Conservation (phyloP, 257 asterid genomes). For the Paulownia fortunei region DNA sequence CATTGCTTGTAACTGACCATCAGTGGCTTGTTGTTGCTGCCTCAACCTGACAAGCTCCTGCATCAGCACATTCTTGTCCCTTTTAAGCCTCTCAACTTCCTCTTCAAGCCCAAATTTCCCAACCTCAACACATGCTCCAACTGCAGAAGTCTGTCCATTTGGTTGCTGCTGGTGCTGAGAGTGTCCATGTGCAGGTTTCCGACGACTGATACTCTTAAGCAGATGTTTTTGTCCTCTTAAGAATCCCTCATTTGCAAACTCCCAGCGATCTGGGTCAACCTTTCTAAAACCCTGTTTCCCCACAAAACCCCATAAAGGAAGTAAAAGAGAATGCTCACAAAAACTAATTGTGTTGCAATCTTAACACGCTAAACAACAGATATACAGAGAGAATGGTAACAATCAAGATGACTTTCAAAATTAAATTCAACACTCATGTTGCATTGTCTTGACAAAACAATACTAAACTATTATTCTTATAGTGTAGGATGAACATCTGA, state of each 20-base stretch:
- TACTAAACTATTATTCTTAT: not conserved
- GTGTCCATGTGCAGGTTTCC: constrained; percentile 85
- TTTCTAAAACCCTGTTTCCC: constrained; percentile 77
- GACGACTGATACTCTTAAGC: constrained; percentile 73
- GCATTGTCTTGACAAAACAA: no score
- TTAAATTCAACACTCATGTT: not conserved
- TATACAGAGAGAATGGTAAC: not conserved
- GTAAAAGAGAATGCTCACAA: constrained; percentile 1
- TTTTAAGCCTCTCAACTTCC: constrained; percentile 89
- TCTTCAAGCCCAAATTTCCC: constrained; percentile 94
- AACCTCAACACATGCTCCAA: constrained; percentile 88
- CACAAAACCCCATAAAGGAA: constrained; percentile 11
- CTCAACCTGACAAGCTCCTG: constrained; percentile 90
- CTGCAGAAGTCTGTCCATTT: constrained; percentile 61
- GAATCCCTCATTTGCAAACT: constrained; percentile 93
- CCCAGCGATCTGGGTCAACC: constrained; percentile 96
- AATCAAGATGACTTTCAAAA: not conserved
- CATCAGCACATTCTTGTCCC: constrained; percentile 94
- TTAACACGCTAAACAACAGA: not conserved
- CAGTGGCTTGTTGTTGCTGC: constrained; percentile 93
- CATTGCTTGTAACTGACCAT: constrained; percentile 79
- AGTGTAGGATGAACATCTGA: constrained; percentile 3
- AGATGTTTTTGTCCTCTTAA: constrained; percentile 91
- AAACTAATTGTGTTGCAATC: not conserved
- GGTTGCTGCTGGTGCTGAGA: constrained; percentile 69